phyloP scores from a whole-genome alignment of 1,284 basidiomycete genomes.

The Phylloporus sp. region DNA sequence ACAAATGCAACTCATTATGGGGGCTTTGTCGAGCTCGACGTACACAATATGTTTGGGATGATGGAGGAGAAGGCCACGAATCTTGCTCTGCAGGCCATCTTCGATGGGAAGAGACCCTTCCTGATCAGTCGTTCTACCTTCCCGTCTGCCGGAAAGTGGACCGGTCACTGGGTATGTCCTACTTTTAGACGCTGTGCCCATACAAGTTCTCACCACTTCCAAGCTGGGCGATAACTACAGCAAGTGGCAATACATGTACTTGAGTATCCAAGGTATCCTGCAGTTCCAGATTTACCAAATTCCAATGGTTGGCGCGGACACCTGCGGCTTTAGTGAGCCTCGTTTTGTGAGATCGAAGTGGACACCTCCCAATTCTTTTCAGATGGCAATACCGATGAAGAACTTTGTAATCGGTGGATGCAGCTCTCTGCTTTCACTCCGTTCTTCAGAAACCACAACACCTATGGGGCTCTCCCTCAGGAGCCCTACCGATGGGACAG shows the following conservation, averaged over 20 bases:
- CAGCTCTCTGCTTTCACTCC: constrained; percentile 76
- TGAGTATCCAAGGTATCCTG: constrained; percentile 66
- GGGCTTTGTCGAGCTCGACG: constrained; percentile 43
- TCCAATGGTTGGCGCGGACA: constrained; percentile 78
- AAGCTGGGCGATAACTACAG: constrained; percentile 77
- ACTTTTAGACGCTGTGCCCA: background rate
- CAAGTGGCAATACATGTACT: constrained; percentile 63
- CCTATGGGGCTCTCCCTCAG: constrained; percentile 60
- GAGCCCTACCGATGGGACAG: constrained; percentile 80
- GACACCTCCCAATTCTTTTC: constrained; percentile 11
- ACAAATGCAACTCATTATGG: constrained; percentile 47
- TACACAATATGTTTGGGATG: constrained; percentile 47
- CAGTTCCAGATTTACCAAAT: constrained; percentile 81
- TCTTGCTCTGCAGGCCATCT: constrained; percentile 37
- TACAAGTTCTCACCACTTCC: background rate
- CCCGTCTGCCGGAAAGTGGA: constrained; percentile 65
- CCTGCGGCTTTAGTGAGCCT: constrained; percentile 63
- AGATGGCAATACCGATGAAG: constrained; percentile 77
- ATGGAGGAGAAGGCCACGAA: constrained; percentile 45
- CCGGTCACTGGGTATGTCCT: constrained; percentile 57
- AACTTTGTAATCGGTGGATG: constrained; percentile 85
- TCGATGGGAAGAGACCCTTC: constrained; percentile 46
- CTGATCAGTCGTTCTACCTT: constrained; percentile 52
- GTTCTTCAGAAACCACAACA: constrained; percentile 75
- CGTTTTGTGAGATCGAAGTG: background rate